Base-by-base conservation (phyloP, 345 rosid genomes). In the Pugionium dolabratum region DNA sequence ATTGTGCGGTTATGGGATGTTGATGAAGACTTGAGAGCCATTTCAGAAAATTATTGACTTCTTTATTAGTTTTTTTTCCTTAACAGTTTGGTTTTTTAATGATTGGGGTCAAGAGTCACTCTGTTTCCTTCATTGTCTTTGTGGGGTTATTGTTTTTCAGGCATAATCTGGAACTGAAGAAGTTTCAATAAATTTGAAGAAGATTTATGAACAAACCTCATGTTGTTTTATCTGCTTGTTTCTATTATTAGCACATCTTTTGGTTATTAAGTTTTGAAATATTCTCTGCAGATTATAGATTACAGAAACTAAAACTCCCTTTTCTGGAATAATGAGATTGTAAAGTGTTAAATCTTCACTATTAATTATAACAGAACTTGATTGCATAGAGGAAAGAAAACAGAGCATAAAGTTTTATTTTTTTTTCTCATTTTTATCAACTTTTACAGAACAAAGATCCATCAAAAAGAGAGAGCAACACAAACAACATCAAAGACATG, bases 1-100 rank as follows among this genome's bases (percentile, higher is more conserved):
- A 87, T 57, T 89, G 97, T 79, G 80, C 91, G 0, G 89, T 89
- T 51, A 87, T 89, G 97, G 95, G 98, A 49, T 89, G 93, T 75
- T 92, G 82, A 91, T 11, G 35, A 39, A 52, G 34, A 52, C 49
- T 46, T 67, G 62, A 60, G 50, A 52, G 47, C n/a, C 60, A 70
- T 33, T 69, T 59, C 73, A 52, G 18, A 0, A 69, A 69, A 59
- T 41, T 49, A 58, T 69, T 51, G 55, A 59, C 73, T 59, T 59
- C 41, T 47, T 68, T 40, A 1, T 30, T 9, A 40, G 41, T 39
- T 37, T 6, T 18, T 1, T 9, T 4, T 10, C 36, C 3, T 45
- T 37, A 5, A 48, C 58, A 47, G 11, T 30, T 64, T 51, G 30
- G 32, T 32, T 46, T 33, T 69, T 61, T 40, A 60, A 60, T 51